Conservation (phyloP, 2,329 filamentous ascomycete species). For the Xylaria sp. region DNA sequence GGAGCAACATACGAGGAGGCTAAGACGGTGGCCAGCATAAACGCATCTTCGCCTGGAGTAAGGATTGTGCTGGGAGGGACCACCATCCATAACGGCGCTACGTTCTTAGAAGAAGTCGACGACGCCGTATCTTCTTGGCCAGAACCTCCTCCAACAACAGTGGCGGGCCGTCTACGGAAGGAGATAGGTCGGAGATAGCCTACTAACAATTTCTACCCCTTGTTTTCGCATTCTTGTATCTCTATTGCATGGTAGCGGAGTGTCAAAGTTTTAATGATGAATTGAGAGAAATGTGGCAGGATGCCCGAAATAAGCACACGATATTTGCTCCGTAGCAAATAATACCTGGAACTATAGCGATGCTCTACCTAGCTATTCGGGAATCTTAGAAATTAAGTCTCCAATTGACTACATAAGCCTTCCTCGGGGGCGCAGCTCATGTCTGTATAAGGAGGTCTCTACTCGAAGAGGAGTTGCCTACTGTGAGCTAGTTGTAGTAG, state of each 20-base stretch:
- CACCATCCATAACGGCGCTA: slow-evolving; percentile 84
- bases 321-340: neutral
- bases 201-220: slow-evolving; percentile 4
- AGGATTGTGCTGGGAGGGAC: slow-evolving; percentile 92
- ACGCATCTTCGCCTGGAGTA: slow-evolving; percentile 88
- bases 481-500: neutral
- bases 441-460: neutral
- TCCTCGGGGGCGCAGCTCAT: too few relatives aligned
- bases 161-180: slow-evolving; percentile 69
- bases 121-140: slow-evolving; percentile 90
- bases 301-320: neutral
- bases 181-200: slow-evolving; percentile 65
- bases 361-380: neutral
- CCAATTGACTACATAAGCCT: neutral
- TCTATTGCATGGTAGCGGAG: slow-evolving; percentile 8
- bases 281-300: neutral
- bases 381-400: neutral
- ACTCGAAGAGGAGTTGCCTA: neutral
- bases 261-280: neutral
- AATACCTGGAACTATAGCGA: neutral
- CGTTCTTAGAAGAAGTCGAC: slow-evolving; percentile 91
- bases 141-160: slow-evolving; percentile 69
- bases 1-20: slow-evolving; percentile 97
- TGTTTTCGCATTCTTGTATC: slow-evolving; percentile 6
- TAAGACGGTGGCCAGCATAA: slow-evolving; percentile 94